These are phyloP conservation scores for Conticribra guillardii DNA, from an alignment of 108 stramenopile genomes.

Conservation along the genomic window DNA sequence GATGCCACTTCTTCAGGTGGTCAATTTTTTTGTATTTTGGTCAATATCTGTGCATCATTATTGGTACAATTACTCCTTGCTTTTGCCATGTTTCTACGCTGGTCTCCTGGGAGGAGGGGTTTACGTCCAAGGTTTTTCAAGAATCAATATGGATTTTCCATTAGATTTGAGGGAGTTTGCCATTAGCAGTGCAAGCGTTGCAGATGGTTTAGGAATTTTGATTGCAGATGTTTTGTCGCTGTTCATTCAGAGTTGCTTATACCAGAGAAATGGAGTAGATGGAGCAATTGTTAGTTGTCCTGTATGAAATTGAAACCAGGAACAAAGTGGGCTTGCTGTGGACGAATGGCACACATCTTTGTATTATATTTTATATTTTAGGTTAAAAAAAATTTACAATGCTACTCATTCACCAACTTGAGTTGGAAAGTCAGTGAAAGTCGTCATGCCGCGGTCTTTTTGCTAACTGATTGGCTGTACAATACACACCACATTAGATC, in stretches of 20 bases:
- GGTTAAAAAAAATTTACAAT: too few relatives aligned
- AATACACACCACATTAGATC: too few relatives aligned
- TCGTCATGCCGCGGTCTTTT: too few relatives aligned
- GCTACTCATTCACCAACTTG: too few relatives aligned
- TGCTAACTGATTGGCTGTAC: too few relatives aligned
- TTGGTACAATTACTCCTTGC: slow-evolving; percentile 42
- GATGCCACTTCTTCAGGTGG: slow-evolving; percentile 68
- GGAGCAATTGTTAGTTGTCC: slow-evolving; percentile 73
- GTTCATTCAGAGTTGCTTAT: slow-evolving; percentile 80
- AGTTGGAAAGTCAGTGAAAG: too few relatives aligned
- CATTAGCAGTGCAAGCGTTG: slow-evolving; percentile 66
- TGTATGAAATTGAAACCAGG: not conserved
- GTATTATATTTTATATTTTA: too few relatives aligned
- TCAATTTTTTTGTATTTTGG: slow-evolving; percentile 74
- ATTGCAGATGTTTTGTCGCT: slow-evolving; percentile 71
- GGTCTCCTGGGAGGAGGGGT: slow-evolving; percentile 83
- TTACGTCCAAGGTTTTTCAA: slow-evolving; percentile 76
- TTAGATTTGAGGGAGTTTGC: slow-evolving; percentile 68
- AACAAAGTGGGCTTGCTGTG: too few relatives aligned
- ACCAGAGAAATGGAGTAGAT: slow-evolving; percentile 58
- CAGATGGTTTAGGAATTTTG: slow-evolving; percentile 70
- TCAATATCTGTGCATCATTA: slow-evolving; percentile 36
- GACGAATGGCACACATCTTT: not conserved
- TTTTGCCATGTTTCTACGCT: slow-evolving; percentile 58
- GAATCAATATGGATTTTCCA: slow-evolving; percentile 67